Percentiles rank a stretch among this genome's conserved stretches.
Conservation (phyloP, 2,329 filamentous ascomycete species). For the Diaporthe helianthi region DNA sequence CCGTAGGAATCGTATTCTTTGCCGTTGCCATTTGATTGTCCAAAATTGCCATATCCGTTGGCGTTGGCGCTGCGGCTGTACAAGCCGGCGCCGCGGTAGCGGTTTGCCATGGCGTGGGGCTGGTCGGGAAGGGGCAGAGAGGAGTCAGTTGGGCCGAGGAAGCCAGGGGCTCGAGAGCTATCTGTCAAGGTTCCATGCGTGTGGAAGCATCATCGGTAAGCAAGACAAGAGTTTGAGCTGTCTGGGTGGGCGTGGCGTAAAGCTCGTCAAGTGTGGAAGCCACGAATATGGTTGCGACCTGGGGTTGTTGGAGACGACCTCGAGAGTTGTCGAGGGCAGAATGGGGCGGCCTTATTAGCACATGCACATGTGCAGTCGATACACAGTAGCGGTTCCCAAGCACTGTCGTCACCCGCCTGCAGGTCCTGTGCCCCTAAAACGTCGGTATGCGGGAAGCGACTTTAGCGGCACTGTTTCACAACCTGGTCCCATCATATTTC, state of each 20-base stretch:
- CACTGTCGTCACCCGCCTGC: conserved; percentile 17
- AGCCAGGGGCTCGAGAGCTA: conserved; percentile 35
- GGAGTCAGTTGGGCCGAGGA: neutral
- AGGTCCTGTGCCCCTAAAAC: conserved; percentile 20
- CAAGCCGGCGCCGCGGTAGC: conserved; percentile 55
- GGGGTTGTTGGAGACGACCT: neutral
- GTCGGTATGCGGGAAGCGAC: conserved; percentile 20
- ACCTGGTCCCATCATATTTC: neutral
- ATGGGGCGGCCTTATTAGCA: neutral
- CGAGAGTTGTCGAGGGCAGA: conserved; percentile 17
- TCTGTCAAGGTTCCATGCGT: conserved; percentile 28
- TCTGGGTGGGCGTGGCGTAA: neutral
- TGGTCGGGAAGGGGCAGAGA: conserved; percentile 5
- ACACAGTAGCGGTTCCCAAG: neutral
- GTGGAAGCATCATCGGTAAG: conserved; percentile 23
- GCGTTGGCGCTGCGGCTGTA: conserved; percentile 49
- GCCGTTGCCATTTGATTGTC: conserved; percentile 37
- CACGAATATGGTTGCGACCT: neutral
- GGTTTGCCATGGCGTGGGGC: conserved; percentile 55
- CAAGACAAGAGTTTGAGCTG: neutral
- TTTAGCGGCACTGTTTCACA: conserved; percentile 23
- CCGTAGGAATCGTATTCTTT: conserved; percentile 54
- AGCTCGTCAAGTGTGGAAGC: neutral
- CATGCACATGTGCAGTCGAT: conserved; percentile 6
- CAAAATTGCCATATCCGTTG: conserved; percentile 53